Evolutionary conservation across 176 grass and related monocot species (phyloP), one percentile per base, ranked within the genome.

Genomic region (Panicum miliaceum): DNA sequence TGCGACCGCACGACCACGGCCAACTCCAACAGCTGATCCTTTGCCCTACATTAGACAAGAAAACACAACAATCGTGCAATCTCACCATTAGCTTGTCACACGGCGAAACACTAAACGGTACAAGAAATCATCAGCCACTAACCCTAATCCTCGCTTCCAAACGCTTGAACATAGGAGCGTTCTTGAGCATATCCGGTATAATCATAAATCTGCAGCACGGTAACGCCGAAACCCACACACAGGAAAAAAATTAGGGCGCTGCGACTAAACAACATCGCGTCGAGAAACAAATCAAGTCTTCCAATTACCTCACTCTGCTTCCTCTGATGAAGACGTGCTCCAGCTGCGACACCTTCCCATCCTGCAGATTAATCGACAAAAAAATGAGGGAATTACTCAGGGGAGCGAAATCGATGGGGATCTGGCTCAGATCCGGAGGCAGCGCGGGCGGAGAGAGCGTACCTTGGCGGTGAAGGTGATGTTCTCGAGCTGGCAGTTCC

Each of bases 131-230:
- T 25, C 29, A 53, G 78, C 9, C 46, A 81, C 78, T 29, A 56
- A 89, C 79, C 79, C 79, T 82, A 58, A 82, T 82, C 51, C 79
- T 82, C 12, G 79, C 79, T 41, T 82, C 79, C 50, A 82, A 68
- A 52, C 79, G 89, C 68, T 90, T 90, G 50, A 90, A 90, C 89
- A 90, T 94, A 13, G 89, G 92, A 0, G 87, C 92, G 48, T 94
- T 94, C 74, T 94, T 94, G 77, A 91, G 84, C 92, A 94, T 94
- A 73, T 94, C 89, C 27, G 87, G 89, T 61, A 94, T 94, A 25
- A 94, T 86, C 87, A 92, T 94, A 81, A 94, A 94, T 35, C 92
- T 94, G 89, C 36, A 83, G 60, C 51, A 37, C 29, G 61, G 70
- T 53, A 52, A 46, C 4, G 32, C 5, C 16, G 67, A 51, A 6